Evolutionary conservation across 23 red algal species (phyloP).

Genomic region (Agarophyton chilense): DNA sequence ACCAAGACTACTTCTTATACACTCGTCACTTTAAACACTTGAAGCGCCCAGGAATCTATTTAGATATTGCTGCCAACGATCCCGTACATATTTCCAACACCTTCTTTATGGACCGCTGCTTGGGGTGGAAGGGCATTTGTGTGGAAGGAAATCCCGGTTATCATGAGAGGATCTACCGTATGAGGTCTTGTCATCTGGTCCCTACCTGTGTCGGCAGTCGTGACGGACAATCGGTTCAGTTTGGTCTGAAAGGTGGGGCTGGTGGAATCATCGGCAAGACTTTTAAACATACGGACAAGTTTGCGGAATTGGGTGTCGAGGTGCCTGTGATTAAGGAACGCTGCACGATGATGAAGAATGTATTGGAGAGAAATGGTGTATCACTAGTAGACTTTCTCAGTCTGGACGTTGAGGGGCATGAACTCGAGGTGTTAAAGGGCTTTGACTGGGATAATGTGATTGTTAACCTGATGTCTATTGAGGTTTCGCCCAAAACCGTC

Average conservation of each 20-base stretch:
- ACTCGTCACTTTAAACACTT: conserved; percentile 62
- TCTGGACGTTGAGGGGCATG: conserved; percentile 75
- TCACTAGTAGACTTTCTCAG: conserved; percentile 37
- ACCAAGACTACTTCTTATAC: conserved; percentile 72
- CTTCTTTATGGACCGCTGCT: conserved; percentile 64
- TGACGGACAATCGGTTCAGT: conserved; percentile 44
- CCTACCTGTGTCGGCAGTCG: conserved; percentile 64
- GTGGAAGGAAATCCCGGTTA: conserved; percentile 67
- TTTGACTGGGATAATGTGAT: conserved; percentile 56
- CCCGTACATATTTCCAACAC: conserved; percentile 64
- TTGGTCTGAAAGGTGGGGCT: conserved; percentile 39
- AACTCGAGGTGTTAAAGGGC: conserved; percentile 51
- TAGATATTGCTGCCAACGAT: conserved; percentile 71
- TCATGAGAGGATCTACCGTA: conserved; percentile 45
- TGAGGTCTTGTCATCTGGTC: conserved; percentile 60
- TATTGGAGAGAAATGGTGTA: conserved; percentile 36
- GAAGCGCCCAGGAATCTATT: conserved; percentile 55
- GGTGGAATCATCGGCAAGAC: conserved; percentile 57
- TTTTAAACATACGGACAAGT: conserved; percentile 62
- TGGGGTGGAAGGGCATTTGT: conserved; percentile 70
- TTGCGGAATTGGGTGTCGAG: background rate
- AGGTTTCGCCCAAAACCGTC: conserved; percentile 1
- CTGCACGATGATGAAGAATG: conserved; percentile 59
- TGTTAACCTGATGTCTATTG: conserved; percentile 38
- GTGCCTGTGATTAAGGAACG: conserved; percentile 7